phyloP scores from a whole-genome alignment of 2,329 filamentous ascomycete species.

The Fusarium sp. region DNA sequence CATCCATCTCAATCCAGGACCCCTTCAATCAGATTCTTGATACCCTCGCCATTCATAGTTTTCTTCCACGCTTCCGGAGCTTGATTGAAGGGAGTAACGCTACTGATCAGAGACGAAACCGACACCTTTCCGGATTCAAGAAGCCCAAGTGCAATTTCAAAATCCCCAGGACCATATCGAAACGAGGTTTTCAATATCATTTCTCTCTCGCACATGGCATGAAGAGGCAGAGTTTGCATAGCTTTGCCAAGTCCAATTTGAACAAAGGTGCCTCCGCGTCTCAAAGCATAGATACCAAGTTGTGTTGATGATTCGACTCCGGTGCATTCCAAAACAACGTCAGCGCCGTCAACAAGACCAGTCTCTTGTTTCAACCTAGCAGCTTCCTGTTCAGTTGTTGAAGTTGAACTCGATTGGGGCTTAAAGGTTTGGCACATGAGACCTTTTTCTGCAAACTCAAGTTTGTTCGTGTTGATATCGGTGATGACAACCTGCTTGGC shows the following conservation, averaged over 20 bases:
- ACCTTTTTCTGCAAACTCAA: slow-evolving; percentile 23
- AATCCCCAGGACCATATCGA: slow-evolving; percentile 87
- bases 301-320: slow-evolving; percentile 29
- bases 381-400: slow-evolving; percentile 20
- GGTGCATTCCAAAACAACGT: slow-evolving; percentile 30
- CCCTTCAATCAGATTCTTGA: slow-evolving; percentile 68
- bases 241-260: slow-evolving; percentile 31
- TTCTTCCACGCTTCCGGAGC: slow-evolving; percentile 75
- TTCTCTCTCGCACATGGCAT: slow-evolving; percentile 87
- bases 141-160: slow-evolving; percentile 80
- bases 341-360: slow-evolving; percentile 77
- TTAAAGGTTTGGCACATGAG: slow-evolving; percentile 9
- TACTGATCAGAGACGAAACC: slow-evolving; percentile 81
- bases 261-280: slow-evolving; percentile 21
- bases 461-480: slow-evolving; percentile 29
- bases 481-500: slow-evolving; percentile 62
- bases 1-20: slow-evolving; percentile 1
- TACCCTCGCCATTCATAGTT: slow-evolving; percentile 83
- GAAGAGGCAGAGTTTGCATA: slow-evolving; percentile 59
- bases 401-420: not conserved
- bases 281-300: slow-evolving; percentile 6
- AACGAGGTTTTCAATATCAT: slow-evolving; percentile 86
- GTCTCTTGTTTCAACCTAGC: not conserved
- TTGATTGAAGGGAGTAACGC: slow-evolving; percentile 76
- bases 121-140: slow-evolving; percentile 75